Percentiles rank a stretch among this genome's conserved stretches.
Evolutionary conservation across 2,329 filamentous ascomycete species (phyloP).

Genomic region (Fusarium haematococcum): DNA sequence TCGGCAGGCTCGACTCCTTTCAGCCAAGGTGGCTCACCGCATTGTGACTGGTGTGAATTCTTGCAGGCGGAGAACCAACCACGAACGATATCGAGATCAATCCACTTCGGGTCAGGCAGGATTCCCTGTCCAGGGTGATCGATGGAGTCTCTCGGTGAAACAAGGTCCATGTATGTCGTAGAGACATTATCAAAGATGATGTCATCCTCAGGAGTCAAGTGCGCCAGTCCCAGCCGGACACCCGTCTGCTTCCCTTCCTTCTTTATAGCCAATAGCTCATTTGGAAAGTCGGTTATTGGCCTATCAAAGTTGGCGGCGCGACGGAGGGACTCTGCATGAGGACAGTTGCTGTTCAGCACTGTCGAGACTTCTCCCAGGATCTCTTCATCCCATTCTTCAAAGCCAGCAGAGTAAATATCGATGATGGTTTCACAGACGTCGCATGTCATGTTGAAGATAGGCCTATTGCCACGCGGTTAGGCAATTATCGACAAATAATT

Average conservation of each 20-base stretch:
- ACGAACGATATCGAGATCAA: slow-evolving; percentile 5
- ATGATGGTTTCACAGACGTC: slow-evolving; percentile 16
- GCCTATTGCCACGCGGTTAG: background rate
- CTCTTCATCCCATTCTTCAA: slow-evolving; percentile 20
- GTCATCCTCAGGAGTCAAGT: background rate
- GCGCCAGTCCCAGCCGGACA: slow-evolving; percentile 9
- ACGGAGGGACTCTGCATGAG: slow-evolving; percentile 16
- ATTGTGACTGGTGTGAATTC: slow-evolving; percentile 1
- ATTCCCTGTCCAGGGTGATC: slow-evolving; percentile 7
- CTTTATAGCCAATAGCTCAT: slow-evolving; percentile 6
- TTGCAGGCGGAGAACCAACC: slow-evolving; percentile 10
- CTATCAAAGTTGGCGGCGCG: slow-evolving; percentile 12
- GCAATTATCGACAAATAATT: background rate
- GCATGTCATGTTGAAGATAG: background rate
- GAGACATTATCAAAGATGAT: slow-evolving; percentile 23
- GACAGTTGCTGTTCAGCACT: slow-evolving; percentile 3
- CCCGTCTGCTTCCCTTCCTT: slow-evolving; percentile 15
- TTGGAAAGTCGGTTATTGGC: slow-evolving; percentile 7
- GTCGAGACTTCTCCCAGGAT: slow-evolving; percentile 13
- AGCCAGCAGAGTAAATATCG: slow-evolving; percentile 12
- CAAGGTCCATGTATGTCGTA: slow-evolving; percentile 15
- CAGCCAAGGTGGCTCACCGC: slow-evolving; percentile 18
- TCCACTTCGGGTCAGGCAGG: slow-evolving; percentile 12
- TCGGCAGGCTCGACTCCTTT: slow-evolving; percentile 11
- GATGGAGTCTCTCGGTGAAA: background rate